A percentile compares a stretch with the other conserved stretches of the same genome.
Evolutionary conservation across 148 eudicot genomes (phyloP).

Genomic region (Heliamphora exappendiculata): DNA sequence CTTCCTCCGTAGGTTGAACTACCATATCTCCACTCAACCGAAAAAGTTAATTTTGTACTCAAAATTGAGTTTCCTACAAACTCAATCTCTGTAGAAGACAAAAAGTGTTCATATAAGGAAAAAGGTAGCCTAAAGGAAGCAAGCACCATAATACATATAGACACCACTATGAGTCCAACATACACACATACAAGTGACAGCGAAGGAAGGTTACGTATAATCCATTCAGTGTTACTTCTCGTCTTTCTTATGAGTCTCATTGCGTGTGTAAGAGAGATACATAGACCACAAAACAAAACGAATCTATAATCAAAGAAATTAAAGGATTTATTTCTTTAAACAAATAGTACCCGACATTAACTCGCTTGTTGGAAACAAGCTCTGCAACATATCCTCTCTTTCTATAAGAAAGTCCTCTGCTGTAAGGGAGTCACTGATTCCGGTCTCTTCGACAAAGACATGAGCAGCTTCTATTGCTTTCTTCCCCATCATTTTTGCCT

Average conservation of each 20-base stretch:
- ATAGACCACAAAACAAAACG: background rate
- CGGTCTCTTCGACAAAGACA: slow-evolving; percentile 85
- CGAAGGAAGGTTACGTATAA: background rate
- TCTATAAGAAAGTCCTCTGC: slow-evolving; percentile 85
- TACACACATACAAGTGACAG: background rate
- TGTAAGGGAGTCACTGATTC: slow-evolving; percentile 70
- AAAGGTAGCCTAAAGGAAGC: background rate
- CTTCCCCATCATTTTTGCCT: slow-evolving; percentile 97
- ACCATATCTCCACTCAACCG: slow-evolving; percentile 4
- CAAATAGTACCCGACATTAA: slow-evolving; percentile 79
- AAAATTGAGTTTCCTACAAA: background rate
- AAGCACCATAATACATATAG: background rate
- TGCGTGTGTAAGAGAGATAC: background rate
- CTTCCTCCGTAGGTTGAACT: background rate
- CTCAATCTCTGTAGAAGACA: background rate
- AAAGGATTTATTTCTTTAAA: background rate
- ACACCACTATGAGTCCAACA: background rate
- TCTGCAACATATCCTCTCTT: slow-evolving; percentile 75
- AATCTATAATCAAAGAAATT: background rate
- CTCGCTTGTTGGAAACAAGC: slow-evolving; percentile 77
- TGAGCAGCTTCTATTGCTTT: slow-evolving; percentile 93
- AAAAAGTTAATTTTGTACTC: background rate
- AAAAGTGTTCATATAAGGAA: background rate
- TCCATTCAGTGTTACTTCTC: background rate
- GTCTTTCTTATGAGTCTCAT: background rate